These are phyloP conservation scores for Dissophora globulifera DNA, from an alignment of 192 early-diverging fungal genomes.

Conservation along the genomic window DNA sequence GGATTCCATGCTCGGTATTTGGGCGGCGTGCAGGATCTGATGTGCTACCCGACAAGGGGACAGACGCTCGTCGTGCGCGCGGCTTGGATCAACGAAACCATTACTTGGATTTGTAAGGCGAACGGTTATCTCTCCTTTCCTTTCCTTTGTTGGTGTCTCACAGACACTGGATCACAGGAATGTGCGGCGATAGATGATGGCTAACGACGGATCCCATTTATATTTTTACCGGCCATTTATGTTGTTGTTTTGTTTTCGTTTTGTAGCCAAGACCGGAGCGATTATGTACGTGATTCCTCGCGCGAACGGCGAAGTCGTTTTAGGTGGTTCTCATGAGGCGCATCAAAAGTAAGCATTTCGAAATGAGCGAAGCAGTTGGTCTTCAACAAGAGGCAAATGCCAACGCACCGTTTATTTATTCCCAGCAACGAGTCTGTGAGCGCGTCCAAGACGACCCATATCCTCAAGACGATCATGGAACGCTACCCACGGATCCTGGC, in stretches of 20 bases:
- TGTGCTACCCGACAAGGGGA: constrained; percentile 76
- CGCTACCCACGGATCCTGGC: constrained; percentile 58
- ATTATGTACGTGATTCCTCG: constrained; percentile 89
- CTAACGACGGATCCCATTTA: background rate
- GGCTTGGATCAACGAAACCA: constrained; percentile 71
- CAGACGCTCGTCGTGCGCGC: constrained; percentile 83
- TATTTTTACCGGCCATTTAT: background rate
- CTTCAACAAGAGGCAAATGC: no score
- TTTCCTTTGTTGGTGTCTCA: no score
- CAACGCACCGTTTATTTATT: no score
- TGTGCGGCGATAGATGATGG: no score
- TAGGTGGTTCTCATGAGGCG: constrained; percentile 76
- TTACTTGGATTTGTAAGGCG: constrained; percentile 56
- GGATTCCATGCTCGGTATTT: constrained; percentile 71
- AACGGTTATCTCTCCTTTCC: no score
- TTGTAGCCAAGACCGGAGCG: constrained; percentile 32
- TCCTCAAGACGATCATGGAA: constrained; percentile 48
- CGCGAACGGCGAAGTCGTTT: constrained; percentile 75
- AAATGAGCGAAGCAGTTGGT: no score
- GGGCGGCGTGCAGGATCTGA: constrained; percentile 75
- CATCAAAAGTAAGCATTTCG: constrained; percentile 55
- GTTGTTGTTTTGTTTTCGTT: background rate
- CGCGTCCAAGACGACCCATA: constrained; percentile 41
- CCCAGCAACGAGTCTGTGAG: constrained; percentile 40
- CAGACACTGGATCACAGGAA: no score